These are phyloP conservation scores for Coniochaeta sp. DNA, from an alignment of 2,329 filamentous ascomycete genomes.

Conservation along the genomic window DNA sequence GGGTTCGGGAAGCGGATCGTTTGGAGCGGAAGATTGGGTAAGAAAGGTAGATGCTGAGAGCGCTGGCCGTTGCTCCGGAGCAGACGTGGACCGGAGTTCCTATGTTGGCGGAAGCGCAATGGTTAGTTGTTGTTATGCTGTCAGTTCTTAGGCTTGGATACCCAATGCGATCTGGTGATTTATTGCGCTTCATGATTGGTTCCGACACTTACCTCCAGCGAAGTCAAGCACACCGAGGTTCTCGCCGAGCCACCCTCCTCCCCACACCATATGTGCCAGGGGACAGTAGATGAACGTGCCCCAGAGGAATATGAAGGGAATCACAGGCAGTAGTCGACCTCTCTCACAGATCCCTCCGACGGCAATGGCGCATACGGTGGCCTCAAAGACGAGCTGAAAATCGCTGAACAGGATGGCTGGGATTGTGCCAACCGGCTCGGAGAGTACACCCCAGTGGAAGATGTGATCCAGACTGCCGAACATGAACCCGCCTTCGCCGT, in stretches of 20 bases:
- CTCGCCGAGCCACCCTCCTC: conserved; percentile 33
- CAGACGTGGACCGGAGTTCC: conserved; percentile 35
- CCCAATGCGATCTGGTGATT: neutral
- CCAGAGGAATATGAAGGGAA: conserved; percentile 43
- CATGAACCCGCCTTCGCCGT: conserved; percentile 35
- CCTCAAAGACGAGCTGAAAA: conserved; percentile 41
- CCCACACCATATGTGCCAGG: conserved; percentile 41
- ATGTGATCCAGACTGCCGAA: conserved; percentile 37
- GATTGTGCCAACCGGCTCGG: conserved; percentile 40
- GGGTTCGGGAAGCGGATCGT: conserved; percentile 33
- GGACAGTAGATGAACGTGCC: conserved; percentile 40
- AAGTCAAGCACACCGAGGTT: conserved; percentile 37
- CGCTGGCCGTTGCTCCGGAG: conserved; percentile 31
- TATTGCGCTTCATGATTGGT: neutral
- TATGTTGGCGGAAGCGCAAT: neutral
- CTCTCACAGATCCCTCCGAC: conserved; percentile 41
- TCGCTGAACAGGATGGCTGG: conserved; percentile 43
- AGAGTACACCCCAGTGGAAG: conserved; percentile 36
- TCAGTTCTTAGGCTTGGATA: neutral
- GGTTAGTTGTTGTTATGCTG: neutral
- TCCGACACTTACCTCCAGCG: conserved; percentile 23
- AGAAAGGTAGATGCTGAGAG: conserved; percentile 40
- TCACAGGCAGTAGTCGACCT: conserved; percentile 34
- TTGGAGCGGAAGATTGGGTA: conserved; percentile 40
- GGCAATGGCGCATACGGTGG: conserved; percentile 43